Percentiles rank a stretch among this genome's conserved stretches.
Conservation (phyloP, 148 eudicot genomes). For the Polygonum aviculare region DNA sequence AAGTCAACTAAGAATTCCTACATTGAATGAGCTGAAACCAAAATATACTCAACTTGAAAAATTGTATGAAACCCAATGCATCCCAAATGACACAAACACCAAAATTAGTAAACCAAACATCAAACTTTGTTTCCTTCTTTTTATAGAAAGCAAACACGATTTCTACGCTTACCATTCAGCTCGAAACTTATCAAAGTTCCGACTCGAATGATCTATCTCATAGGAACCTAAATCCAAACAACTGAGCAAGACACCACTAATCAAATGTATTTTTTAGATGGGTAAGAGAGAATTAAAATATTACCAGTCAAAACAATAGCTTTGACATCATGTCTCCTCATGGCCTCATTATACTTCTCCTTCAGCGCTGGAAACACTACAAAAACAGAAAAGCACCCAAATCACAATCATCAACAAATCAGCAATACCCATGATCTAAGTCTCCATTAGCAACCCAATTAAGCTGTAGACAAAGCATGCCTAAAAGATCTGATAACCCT, state of each 20-base stretch:
- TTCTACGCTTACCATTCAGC: not conserved
- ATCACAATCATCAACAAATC: not conserved
- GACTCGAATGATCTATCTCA: not conserved
- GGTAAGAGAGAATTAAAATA: not conserved
- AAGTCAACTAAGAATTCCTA: not conserved
- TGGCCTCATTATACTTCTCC: conserved; percentile 56
- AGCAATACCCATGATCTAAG: not conserved
- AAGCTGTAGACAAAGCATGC: not conserved
- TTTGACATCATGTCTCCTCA: conserved; percentile 69
- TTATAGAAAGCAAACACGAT: no score
- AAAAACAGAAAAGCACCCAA: not conserved
- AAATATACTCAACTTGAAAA: not conserved
- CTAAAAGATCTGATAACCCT: not conserved
- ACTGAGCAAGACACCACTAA: not conserved
- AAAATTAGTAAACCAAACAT: not conserved
- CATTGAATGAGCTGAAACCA: not conserved
- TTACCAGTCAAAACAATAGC: conserved; percentile 76
- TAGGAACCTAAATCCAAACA: not conserved
- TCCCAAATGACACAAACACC: not conserved
- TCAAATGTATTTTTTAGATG: not conserved
- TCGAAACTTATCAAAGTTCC: not conserved
- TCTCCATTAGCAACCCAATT: not conserved
- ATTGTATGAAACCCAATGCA: not conserved
- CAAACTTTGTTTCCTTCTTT: no score
- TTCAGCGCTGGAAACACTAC: conserved; percentile 61